Percentiles rank a stretch among this genome's conserved stretches.
These are phyloP conservation scores for Blastomyces parvus DNA, from an alignment of 2,329 filamentous ascomycete species.

Conservation along the genomic window DNA sequence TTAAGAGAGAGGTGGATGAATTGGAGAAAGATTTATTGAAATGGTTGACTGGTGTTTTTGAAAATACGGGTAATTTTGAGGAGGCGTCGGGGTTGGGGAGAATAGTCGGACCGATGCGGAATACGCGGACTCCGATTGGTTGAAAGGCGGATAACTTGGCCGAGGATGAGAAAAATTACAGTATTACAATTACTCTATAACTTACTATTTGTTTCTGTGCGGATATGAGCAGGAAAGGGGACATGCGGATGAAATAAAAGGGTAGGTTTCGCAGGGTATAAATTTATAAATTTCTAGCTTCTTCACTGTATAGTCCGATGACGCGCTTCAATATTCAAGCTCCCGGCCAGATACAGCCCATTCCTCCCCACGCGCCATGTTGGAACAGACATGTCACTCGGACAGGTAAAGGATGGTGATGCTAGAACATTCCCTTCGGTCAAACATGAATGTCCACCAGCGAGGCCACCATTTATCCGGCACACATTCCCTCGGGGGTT, in stretches of 20 bases:
- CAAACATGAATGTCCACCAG: not conserved
- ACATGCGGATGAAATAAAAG: not conserved
- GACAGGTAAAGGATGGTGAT: not conserved
- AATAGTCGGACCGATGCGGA: conserved; percentile 11
- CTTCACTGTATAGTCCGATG: not conserved
- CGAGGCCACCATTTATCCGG: not conserved
- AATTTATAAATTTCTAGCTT: not conserved
- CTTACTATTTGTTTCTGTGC: not conserved
- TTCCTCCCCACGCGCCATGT: not conserved
- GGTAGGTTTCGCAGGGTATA: not conserved
- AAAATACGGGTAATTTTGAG: conserved; percentile 11
- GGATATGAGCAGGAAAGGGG: not conserved
- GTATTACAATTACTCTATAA: not conserved
- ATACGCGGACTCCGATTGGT: conserved; percentile 9
- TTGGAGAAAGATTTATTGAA: not conserved
- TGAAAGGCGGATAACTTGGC: not conserved
- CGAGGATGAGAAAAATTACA: not conserved
- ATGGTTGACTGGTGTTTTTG: not conserved
- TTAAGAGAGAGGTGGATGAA: not conserved
- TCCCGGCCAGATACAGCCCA: not conserved
- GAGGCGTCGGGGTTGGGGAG: not conserved
- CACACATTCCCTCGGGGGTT: not conserved
- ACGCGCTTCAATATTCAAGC: not conserved
- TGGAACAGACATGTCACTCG: no score
- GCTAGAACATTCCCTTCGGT: not conserved